Base-by-base conservation (phyloP, 2,329 filamentous ascomycete genomes). In the Lasiodiplodia sp. region DNA sequence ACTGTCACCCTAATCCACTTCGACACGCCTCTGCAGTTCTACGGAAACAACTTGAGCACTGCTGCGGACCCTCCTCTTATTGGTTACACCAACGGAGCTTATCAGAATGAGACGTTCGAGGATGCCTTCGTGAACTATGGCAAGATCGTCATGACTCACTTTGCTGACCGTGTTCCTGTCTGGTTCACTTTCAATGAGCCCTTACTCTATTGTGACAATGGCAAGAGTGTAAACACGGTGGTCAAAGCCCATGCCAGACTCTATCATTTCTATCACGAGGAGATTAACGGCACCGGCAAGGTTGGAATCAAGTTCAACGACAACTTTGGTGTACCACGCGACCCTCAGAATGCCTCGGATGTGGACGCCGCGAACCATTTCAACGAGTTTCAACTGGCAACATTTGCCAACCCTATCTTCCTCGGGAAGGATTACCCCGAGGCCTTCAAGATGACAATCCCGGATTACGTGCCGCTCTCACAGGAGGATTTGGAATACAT, bases 391-490 rank as follows among this genome's bases (percentile, higher is more conserved):
- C 60, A 64, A 31, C 47, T 64, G n/a, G 60, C 60, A n/a, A 64
- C 60, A 16, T 84, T 84, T 70, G 78, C 76, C 2, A 79, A 64
- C 8, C 82, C 83, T 0, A 77, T 82, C 10, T 84, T 80, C 70
- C 73, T 83, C 1, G 82, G 79, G 3, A 76, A 82, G 51, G 82
- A 85, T 70, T 85, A 84, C 44, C 82, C 81, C 0, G 71, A 76
- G 1, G 78, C 74, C 0, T 73, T 83, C n/a, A 81, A 81, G 67
- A 64, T 64, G 4, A 64, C 60, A 3, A 28, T 64, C n/a, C 60
- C 60, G 4, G 60, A 64, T 28, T 64, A 64, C 12, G 60, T 64
- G 3, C 47, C 60, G 18, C 60, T 64, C 28, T 37, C 44, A 2
- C 31, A 37, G 11, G 60, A 64, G n/a, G 60, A 64, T 28, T 28